Evolutionary conservation across 345 rosid genomes (phyloP).

Genomic region (Iberis pinnata): DNA sequence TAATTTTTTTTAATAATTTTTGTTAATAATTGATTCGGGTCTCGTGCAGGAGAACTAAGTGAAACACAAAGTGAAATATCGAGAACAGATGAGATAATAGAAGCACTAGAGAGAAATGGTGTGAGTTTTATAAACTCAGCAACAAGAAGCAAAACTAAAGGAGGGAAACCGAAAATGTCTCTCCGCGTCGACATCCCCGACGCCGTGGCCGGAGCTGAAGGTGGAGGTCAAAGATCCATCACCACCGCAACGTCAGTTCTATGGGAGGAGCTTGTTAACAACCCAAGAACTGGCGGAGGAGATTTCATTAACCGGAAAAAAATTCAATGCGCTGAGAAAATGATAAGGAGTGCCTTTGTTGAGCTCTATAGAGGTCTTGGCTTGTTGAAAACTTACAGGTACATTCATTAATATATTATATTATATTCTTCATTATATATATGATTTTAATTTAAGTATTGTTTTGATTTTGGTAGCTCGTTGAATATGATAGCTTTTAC

Average conservation of each 20-base stretch:
- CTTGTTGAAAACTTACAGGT: constrained; percentile 77
- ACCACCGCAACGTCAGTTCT: constrained; percentile 58
- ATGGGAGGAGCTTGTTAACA: constrained; percentile 86
- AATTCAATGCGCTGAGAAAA: constrained; percentile 79
- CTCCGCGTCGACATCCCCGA: constrained; percentile 76
- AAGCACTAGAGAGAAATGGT: constrained; percentile 69
- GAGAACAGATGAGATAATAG: constrained; percentile 57
- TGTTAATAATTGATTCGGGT: constrained; percentile 36
- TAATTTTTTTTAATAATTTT: too few species aligned
- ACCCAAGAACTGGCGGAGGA: constrained; percentile 43
- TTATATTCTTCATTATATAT: neutral
- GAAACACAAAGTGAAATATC: constrained; percentile 36
- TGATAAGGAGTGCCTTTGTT: constrained; percentile 77
- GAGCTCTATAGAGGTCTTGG: constrained; percentile 84
- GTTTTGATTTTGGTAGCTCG: constrained; percentile 42
- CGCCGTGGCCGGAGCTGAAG: constrained; percentile 34
- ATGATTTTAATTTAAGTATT: constrained; percentile 17
- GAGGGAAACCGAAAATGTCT: constrained; percentile 67
- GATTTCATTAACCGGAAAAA: constrained; percentile 66
- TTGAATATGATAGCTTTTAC: constrained; percentile 79
- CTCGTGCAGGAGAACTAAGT: constrained; percentile 29
- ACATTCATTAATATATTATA: neutral
- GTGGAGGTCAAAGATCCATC: constrained; percentile 49
- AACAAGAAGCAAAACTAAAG: constrained; percentile 53
- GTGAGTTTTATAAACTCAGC: constrained; percentile 61